Conservation (phyloP, 768 basidiomycete species). For the Collybia nuda region DNA sequence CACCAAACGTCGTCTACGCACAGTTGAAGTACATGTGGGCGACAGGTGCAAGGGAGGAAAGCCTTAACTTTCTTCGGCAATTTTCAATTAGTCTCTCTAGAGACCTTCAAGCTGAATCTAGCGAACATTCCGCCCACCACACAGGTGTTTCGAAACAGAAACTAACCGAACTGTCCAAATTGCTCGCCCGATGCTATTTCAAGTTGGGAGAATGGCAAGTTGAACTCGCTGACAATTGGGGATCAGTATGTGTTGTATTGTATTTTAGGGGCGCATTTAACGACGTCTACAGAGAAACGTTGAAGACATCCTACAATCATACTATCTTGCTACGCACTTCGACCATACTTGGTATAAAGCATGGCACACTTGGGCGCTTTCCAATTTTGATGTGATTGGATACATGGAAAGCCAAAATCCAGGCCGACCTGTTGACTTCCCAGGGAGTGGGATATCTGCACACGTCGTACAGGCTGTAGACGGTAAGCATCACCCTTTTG, state of each 20-base stretch:
- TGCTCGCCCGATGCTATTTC: slow-evolving; percentile 96
- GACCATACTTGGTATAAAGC: slow-evolving; percentile 99
- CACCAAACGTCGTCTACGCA: slow-evolving; percentile 95
- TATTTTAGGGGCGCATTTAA: slow-evolving; percentile 9
- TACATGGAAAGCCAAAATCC: slow-evolving; percentile 71
- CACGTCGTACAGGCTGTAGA: slow-evolving; percentile 94
- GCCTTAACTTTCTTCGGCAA: slow-evolving; percentile 76
- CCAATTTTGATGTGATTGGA: slow-evolving; percentile 91
- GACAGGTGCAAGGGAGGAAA: slow-evolving; percentile 72
- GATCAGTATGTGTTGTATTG: slow-evolving; percentile 49
- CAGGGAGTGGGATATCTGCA: slow-evolving; percentile 62
- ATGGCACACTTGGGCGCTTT: slow-evolving; percentile 98
- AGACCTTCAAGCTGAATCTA: slow-evolving; percentile 67
- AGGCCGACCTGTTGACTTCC: slow-evolving; percentile 53
- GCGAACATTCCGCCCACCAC: slow-evolving; percentile 45
- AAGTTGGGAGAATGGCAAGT: slow-evolving; percentile 96
- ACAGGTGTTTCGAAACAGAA: slow-evolving; percentile 57
- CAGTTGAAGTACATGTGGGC: slow-evolving; percentile 98
- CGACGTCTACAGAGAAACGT: slow-evolving; percentile 61
- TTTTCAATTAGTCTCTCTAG: slow-evolving; percentile 76
- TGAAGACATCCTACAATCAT: slow-evolving; percentile 81
- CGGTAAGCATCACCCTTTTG: slow-evolving; percentile 43
- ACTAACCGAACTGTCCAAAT: slow-evolving; percentile 65
- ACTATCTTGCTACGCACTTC: slow-evolving; percentile 84
- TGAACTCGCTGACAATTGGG: slow-evolving; percentile 78